Conservation (phyloP, 345 rosid genomes). For the Ceriops zippeliana region DNA sequence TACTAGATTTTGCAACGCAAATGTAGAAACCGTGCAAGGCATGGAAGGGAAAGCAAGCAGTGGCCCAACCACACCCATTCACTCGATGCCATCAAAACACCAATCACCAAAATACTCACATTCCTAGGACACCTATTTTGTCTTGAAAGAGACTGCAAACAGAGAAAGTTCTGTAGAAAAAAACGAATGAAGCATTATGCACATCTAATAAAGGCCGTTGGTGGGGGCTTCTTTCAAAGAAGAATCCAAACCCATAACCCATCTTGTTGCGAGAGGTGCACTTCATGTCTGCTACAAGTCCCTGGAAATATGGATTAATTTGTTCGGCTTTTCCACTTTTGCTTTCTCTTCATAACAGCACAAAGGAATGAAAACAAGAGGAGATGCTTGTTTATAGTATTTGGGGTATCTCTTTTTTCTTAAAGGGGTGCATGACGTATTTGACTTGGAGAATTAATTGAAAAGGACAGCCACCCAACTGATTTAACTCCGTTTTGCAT, state of each 20-base stretch:
- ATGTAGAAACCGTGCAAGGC: conserved; percentile 14
- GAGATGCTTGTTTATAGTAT: conserved; percentile 13
- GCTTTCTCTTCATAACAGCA: conserved; percentile 23
- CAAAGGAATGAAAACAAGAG: conserved; percentile 8
- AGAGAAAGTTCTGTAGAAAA: conserved; percentile 25
- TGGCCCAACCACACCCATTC: conserved; percentile 3
- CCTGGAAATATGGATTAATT: conserved; percentile 28
- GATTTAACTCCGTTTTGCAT: conserved; percentile 14
- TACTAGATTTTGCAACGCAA: conserved; percentile 21
- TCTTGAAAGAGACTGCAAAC: conserved; percentile 27
- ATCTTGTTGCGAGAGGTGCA: conserved; percentile 13
- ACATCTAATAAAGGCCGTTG: neutral
- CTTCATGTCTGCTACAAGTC: conserved; percentile 28
- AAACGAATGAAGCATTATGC: neutral
- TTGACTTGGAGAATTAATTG: conserved; percentile 37
- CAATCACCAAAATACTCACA: conserved; percentile 27
- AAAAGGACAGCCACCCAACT: conserved; percentile 35
- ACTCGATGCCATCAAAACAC: conserved; percentile 14
- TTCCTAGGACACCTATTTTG: conserved; percentile 26
- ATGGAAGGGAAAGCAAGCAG: conserved; percentile 10
- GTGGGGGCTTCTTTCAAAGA: conserved; percentile 27
- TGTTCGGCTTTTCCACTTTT: conserved; percentile 25
- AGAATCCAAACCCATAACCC: conserved; percentile 28
- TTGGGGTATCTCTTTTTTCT: neutral
- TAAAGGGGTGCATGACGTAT: conserved; percentile 8